These are phyloP conservation scores for Colletotrichum spaethianum DNA, from an alignment of 2,329 filamentous ascomycete genomes.

Conservation along the genomic window DNA sequence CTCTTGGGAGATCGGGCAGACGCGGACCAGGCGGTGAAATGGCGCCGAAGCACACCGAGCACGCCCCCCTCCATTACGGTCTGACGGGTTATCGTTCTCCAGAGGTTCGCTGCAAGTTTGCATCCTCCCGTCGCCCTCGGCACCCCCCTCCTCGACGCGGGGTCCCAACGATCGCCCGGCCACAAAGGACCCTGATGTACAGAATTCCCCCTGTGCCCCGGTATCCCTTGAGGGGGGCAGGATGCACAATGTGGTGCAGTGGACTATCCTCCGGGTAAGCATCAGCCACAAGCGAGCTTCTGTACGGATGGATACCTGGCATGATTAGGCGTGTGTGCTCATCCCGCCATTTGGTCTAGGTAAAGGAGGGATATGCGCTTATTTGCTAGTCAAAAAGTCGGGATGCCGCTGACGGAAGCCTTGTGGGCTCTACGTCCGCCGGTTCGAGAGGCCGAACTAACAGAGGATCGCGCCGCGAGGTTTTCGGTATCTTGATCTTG, in stretches of 20 bases:
- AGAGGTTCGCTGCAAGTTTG: conserved; percentile 14
- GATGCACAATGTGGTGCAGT: conserved; percentile 11
- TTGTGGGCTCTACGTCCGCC: background rate
- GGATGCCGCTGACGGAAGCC: background rate
- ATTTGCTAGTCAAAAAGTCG: conserved; percentile 14
- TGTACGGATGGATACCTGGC: background rate
- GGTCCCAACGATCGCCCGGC: conserved; percentile 35
- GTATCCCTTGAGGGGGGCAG: conserved; percentile 2
- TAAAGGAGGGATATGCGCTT: background rate
- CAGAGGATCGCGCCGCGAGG: background rate
- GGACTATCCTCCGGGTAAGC: conserved; percentile 23
- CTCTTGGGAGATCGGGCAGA: background rate
- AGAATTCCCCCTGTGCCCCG: conserved; percentile 24
- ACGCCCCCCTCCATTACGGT: conserved; percentile 37
- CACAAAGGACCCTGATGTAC: conserved; percentile 39
- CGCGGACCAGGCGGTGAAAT: conserved; percentile 27
- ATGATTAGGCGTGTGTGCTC: background rate
- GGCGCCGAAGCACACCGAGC: conserved; percentile 40
- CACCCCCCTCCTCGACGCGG: conserved; percentile 20
- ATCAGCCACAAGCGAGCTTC: conserved; percentile 20
- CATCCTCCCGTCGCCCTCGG: conserved; percentile 23
- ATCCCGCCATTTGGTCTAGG: conserved; percentile 13
- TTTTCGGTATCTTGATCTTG: conserved; percentile 23
- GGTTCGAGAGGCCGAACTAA: background rate
- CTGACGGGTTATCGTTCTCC: conserved; percentile 32